phyloP scores from a whole-genome alignment of 495 filamentous ascomycete species.

The Pseudomonodictys pantanalensis region DNA sequence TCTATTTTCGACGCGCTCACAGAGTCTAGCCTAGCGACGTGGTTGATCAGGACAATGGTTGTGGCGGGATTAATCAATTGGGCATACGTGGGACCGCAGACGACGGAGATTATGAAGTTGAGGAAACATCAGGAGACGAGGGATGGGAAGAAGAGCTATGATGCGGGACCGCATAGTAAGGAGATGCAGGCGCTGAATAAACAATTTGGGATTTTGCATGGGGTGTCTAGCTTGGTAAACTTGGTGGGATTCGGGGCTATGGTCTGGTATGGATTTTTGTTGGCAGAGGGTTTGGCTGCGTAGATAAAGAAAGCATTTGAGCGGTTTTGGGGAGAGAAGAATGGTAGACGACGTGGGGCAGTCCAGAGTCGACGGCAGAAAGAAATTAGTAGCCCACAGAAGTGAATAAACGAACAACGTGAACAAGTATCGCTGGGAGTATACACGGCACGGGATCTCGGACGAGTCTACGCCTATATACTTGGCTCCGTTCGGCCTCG shows the following conservation, averaged over 20 bases:
- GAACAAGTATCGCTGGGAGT: too few species aligned
- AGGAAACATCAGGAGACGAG: constrained; percentile 73
- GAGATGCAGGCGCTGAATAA: constrained; percentile 82
- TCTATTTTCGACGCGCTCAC: background rate
- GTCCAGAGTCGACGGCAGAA: too few species aligned
- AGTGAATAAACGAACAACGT: too few species aligned
- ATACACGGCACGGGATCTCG: too few species aligned
- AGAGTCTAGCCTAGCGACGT: background rate
- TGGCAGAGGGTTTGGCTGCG: constrained; percentile 44
- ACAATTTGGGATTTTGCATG: constrained; percentile 74
- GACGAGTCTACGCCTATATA: too few species aligned
- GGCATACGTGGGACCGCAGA: constrained; percentile 65
- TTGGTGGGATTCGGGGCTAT: constrained; percentile 63
- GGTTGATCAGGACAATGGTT: constrained; percentile 57
- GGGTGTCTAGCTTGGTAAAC: constrained; percentile 71
- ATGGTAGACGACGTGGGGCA: too few species aligned
- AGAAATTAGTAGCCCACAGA: too few species aligned
- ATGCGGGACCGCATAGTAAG: constrained; percentile 67
- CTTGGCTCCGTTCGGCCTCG: too few species aligned
- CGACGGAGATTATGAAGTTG: constrained; percentile 67
- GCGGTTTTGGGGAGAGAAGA: too few species aligned
- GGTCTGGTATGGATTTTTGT: constrained; percentile 67
- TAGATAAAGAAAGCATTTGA: too few species aligned
- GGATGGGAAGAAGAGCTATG: constrained; percentile 82
- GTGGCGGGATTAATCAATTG: constrained; percentile 64